phyloP scores from a whole-genome alignment of 108 stramenopile genomes.

The Conticribra guillardii region DNA sequence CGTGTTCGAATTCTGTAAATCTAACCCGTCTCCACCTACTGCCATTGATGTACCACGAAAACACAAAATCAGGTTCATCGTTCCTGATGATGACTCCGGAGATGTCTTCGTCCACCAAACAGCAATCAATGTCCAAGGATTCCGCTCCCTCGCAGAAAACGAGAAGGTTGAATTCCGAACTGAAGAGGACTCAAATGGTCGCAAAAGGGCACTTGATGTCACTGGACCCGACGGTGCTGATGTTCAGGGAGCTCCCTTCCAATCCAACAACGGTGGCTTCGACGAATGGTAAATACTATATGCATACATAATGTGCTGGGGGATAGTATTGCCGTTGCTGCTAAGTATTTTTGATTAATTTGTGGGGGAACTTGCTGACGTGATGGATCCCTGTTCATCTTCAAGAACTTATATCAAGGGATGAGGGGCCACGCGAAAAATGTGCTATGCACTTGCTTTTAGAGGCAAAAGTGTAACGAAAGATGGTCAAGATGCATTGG shows the following conservation, averaged over 20 bases:
- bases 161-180: constrained; percentile 48
- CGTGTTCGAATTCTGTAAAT: background rate
- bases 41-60: background rate
- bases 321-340: background rate
- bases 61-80: constrained; percentile 43
- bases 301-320: background rate
- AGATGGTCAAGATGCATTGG: background rate
- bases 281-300: constrained; percentile 35
- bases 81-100: constrained; percentile 50
- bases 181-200: constrained; percentile 42
- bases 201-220: constrained; percentile 73
- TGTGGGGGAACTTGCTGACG: no score
- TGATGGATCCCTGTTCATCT: no score
- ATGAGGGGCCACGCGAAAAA: no score
- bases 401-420: no score
- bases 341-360: background rate
- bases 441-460: no score
- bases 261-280: constrained; percentile 31
- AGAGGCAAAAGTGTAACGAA: no score
- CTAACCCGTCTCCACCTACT: background rate
- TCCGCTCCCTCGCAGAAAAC: constrained; percentile 60
- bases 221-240: constrained; percentile 90
- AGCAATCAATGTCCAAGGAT: constrained; percentile 56
- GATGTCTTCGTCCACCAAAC: constrained; percentile 74
- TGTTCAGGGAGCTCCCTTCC: constrained; percentile 75